Percentiles rank a stretch among this genome's conserved stretches.
These are phyloP conservation scores for Pseudonitzschia delicatissima DNA, from an alignment of 108 stramenopile species.

Conservation along the genomic window DNA sequence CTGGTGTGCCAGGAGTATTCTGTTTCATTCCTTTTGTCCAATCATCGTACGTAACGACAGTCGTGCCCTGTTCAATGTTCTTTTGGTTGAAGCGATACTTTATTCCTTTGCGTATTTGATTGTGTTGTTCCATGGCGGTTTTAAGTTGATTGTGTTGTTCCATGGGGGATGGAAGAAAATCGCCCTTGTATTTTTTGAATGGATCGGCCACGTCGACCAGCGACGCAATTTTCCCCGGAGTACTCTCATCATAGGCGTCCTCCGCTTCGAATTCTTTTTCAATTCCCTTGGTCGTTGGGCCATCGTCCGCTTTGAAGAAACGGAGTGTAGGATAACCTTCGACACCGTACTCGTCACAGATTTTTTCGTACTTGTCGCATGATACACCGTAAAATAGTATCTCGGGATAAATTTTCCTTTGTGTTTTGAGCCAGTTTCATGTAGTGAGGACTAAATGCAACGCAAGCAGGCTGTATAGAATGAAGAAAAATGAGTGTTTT, in stretches of 20 bases:
- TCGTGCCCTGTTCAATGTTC: too few relatives aligned
- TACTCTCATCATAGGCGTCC: not conserved
- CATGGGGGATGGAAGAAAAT: not conserved
- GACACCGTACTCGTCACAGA: slow-evolving; percentile 24
- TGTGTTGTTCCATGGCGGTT: too few relatives aligned
- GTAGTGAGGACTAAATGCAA: slow-evolving; percentile 27
- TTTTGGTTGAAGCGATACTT: too few relatives aligned
- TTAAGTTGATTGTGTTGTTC: not conserved
- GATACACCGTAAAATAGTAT: slow-evolving; percentile 45
- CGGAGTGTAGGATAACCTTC: slow-evolving; percentile 19
- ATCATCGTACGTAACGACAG: too few relatives aligned
- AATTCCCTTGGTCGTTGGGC: slow-evolving; percentile 3
- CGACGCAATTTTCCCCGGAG: not conserved
- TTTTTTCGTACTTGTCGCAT: slow-evolving; percentile 25
- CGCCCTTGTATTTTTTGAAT: not conserved
- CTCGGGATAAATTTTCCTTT: slow-evolving; percentile 9
- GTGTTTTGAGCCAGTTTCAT: slow-evolving; percentile 24
- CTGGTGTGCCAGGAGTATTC: slow-evolving; percentile 32
- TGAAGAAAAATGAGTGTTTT: too few relatives aligned
- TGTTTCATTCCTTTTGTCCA: slow-evolving; percentile 38
- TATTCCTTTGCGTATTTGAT: too few relatives aligned
- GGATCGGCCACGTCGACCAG: not conserved
- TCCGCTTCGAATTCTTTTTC: not conserved
- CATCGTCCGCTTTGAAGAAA: slow-evolving; percentile 14
- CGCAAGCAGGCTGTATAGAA: slow-evolving; percentile 22